phyloP scores from a whole-genome alignment of 2,329 filamentous ascomycete species.

The Onygenales sp. region DNA sequence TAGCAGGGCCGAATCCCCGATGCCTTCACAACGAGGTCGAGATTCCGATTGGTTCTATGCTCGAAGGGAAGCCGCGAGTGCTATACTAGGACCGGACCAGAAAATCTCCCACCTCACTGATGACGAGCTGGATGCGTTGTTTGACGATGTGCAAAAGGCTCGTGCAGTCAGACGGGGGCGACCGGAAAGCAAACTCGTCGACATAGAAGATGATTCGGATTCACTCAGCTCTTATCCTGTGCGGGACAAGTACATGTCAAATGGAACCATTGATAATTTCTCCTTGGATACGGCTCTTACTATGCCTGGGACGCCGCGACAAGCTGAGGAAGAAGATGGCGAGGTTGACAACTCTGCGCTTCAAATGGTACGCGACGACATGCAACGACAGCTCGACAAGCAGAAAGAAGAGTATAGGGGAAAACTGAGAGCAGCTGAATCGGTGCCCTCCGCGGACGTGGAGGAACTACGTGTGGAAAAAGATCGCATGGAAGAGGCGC shows the following conservation, averaged over 20 bases:
- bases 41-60: slow-evolving; percentile 96
- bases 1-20: slow-evolving; percentile 70
- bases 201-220: slow-evolving; percentile 68
- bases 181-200: slow-evolving; percentile 45
- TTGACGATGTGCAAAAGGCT: slow-evolving; percentile 86
- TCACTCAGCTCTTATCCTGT: slow-evolving; percentile 80
- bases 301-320: slow-evolving; percentile 83
- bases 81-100: slow-evolving; percentile 81
- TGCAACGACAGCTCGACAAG: slow-evolving; percentile 72
- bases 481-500: slow-evolving; percentile 69
- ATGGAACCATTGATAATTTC: slow-evolving; percentile 89
- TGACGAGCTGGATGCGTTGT: slow-evolving; percentile 84
- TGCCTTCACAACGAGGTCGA: slow-evolving; percentile 55
- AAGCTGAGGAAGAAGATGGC: slow-evolving; percentile 60
- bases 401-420: slow-evolving; percentile 77
- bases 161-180: slow-evolving; percentile 71
- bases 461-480: slow-evolving; percentile 80
- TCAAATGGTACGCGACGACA: slow-evolving; percentile 65
- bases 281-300: slow-evolving; percentile 90
- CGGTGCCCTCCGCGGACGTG: slow-evolving; percentile 60
- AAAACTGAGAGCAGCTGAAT: slow-evolving; percentile 65
- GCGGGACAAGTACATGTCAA: slow-evolving; percentile 91
- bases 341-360: slow-evolving; percentile 48
- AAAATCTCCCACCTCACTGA: slow-evolving; percentile 85
- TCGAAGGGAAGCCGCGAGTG: slow-evolving; percentile 81